phyloP scores from a whole-genome alignment of 2,329 filamentous ascomycete genomes.

The Magnaporthiopsis rhizophila region DNA sequence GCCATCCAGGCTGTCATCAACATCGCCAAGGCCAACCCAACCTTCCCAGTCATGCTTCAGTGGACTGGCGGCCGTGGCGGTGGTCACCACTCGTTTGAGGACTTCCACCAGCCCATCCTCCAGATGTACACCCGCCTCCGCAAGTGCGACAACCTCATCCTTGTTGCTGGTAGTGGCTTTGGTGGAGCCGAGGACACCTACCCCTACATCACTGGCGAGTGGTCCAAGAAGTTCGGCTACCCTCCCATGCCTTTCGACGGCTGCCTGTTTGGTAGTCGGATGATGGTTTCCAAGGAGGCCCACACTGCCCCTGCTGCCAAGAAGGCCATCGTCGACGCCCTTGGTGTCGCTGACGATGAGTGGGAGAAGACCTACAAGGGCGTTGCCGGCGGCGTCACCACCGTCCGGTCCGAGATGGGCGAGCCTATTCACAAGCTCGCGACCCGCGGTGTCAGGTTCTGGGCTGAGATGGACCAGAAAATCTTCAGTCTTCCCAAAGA shows the following conservation, averaged over 20 bases:
- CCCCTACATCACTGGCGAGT: slow-evolving; percentile 81
- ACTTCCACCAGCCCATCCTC: slow-evolving; percentile 87
- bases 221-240: slow-evolving; percentile 81
- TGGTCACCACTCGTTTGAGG: slow-evolving; percentile 90
- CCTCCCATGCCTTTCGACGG: slow-evolving; percentile 93
- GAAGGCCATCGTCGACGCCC: slow-evolving; percentile 80
- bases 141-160: slow-evolving; percentile 75
- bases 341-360: slow-evolving; percentile 69
- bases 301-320: slow-evolving; percentile 83
- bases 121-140: slow-evolving; percentile 87
- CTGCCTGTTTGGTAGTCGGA: slow-evolving; percentile 80
- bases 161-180: slow-evolving; percentile 87
- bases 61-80: slow-evolving; percentile 94
- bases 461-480: slow-evolving; percentile 98
- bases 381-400: slow-evolving; percentile 86
- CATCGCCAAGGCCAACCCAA: slow-evolving; percentile 88
- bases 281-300: slow-evolving; percentile 92
- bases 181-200: slow-evolving; percentile 86
- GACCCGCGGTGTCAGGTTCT: slow-evolving; percentile 90
- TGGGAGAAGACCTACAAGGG: slow-evolving; percentile 96
- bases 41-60: slow-evolving; percentile 86
- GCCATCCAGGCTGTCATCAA: slow-evolving; percentile 86
- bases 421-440: slow-evolving; percentile 99
- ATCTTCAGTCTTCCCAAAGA: slow-evolving; percentile 96
- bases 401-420: slow-evolving; percentile 96